Base-by-base conservation (phyloP, 345 rosid genomes). In the Aquilaria malaccensis region DNA sequence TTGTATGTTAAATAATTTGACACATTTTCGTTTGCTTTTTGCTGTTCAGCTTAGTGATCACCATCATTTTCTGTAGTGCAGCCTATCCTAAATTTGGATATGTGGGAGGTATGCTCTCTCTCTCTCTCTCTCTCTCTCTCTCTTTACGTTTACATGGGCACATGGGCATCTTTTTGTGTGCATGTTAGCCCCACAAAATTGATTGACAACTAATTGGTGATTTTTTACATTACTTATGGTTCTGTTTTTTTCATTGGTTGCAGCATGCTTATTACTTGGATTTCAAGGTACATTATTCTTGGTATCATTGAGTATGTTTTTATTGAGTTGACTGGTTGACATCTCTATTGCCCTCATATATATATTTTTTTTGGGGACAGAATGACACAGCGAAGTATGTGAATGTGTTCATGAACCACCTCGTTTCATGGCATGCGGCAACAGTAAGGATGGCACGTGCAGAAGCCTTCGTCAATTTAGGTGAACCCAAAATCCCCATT, bases 221-320 rank as follows among this genome's bases (percentile, higher is more conserved):
- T 62, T 29, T 45, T 32, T 30, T 60, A 30, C 52, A 30, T 6
- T 29, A 33, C 10, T 55, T 54, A 54, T 48, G 15, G 11, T 4
- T 59, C 49, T 56, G 66, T 30, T 52, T 2, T 58, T 29, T 69
- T 22, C 58, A 47, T 52, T 46, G 43, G 6, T 73, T 78, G 79
- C 91, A 93, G 98, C 98, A 93, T 72, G 80, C 97, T 67, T 93
- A 93, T 78, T 93, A 93, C 80, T 72, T 81, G 59, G 98, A 93
- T 77, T 83, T 82, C 76, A 93, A 84, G 96, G 98, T 89, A 82
- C 31, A 63, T 50, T 22, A 15, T 58, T 37, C 2, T 49, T 30
- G 47, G 60, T 52, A 45, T 32, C n/a, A 1, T 0, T 9, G 7
- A 9, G 7, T 2, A 5, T 37, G 43, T 4, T 60, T 49, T 52